Conservation (phyloP, 1,139 yeast genomes). For the Suhomyces bribrorum region DNA sequence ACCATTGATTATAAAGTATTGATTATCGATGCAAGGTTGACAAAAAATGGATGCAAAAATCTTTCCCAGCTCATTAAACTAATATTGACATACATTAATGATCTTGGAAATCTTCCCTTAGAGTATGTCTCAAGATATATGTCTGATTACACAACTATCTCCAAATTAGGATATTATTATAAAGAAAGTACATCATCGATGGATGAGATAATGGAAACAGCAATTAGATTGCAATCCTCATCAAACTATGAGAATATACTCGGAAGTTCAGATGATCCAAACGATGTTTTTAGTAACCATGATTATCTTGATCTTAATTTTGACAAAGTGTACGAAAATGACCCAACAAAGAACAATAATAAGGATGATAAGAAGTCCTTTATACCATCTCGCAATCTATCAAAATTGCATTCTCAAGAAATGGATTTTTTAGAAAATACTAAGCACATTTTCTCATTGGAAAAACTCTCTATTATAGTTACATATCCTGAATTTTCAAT, state of each 20-base stretch:
- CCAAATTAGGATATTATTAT: conserved; percentile 45
- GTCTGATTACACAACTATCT: conserved; percentile 47
- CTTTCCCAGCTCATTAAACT: conserved; percentile 27
- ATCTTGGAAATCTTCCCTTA: conserved; percentile 7
- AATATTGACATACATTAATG: conserved; percentile 28
- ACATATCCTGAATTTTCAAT: conserved; percentile 2
- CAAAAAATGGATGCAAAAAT: conserved; percentile 38
- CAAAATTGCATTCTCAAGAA: no score
- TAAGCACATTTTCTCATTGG: conserved; percentile 20
- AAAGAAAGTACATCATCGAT: conserved; percentile 37
- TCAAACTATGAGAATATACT: conserved; percentile 39
- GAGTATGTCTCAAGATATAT: conserved; percentile 25
- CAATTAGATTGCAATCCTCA: conserved; percentile 34
- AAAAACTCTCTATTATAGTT: conserved; percentile 29
- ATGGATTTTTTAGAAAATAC: conserved; percentile 31
- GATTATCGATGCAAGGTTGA: conserved; percentile 48
- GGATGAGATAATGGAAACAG: conserved; percentile 46
- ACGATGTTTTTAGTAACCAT: no score
- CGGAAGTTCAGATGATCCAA: conserved; percentile 31
- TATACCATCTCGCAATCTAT: no score
- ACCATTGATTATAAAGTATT: conserved; percentile 33
- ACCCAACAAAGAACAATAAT: no score
- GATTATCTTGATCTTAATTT: no score
- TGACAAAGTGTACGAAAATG: no score
- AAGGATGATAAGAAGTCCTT: no score